Conservation (phyloP, 2,329 filamentous ascomycete species). For the Neodidymelliopsis sp. region DNA sequence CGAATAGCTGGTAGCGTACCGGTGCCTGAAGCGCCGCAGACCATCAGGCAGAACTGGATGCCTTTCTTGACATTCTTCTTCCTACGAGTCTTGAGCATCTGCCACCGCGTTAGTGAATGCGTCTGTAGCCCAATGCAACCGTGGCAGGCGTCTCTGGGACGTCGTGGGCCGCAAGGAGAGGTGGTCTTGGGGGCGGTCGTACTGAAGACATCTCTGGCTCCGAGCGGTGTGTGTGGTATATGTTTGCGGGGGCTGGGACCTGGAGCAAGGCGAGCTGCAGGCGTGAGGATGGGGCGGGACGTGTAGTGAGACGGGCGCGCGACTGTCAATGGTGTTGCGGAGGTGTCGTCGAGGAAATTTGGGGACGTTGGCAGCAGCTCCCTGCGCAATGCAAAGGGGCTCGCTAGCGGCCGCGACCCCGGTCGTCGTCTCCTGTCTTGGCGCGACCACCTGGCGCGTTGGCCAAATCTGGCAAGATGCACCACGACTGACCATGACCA, state of each 20-base stretch:
- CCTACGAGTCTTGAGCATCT: conserved; percentile 82
- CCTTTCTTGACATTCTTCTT: conserved; percentile 99
- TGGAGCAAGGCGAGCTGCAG: conserved; percentile 29
- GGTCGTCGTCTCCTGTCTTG: conserved; percentile 43
- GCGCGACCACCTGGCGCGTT: conserved; percentile 37
- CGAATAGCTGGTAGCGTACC: conserved; percentile 65
- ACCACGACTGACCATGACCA: too few species aligned
- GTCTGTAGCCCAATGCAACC: conserved; percentile 23
- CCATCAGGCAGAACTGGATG: conserved; percentile 99
- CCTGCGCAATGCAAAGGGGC: conserved; percentile 49
- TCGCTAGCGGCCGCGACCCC: conserved; percentile 45
- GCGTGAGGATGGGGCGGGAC: conserved; percentile 32
- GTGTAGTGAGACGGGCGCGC: conserved; percentile 23
- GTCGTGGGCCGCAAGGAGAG: conserved; percentile 32
- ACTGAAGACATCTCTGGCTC: conserved; percentile 48
- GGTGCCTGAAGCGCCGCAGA: conserved; percentile 98
- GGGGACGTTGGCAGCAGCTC: conserved; percentile 49
- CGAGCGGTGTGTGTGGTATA: conserved; percentile 30
- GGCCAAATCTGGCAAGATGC: conserved; percentile 24
- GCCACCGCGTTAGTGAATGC: conserved; percentile 35
- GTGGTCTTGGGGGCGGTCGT: conserved; percentile 37
- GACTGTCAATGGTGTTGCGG: conserved; percentile 37
- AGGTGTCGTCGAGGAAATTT: conserved; percentile 50
- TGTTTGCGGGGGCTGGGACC: conserved; percentile 27
- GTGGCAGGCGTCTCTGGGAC: conserved; percentile 24